phyloP scores from a whole-genome alignment of 768 basidiomycete species.

The Boletales sp. region DNA sequence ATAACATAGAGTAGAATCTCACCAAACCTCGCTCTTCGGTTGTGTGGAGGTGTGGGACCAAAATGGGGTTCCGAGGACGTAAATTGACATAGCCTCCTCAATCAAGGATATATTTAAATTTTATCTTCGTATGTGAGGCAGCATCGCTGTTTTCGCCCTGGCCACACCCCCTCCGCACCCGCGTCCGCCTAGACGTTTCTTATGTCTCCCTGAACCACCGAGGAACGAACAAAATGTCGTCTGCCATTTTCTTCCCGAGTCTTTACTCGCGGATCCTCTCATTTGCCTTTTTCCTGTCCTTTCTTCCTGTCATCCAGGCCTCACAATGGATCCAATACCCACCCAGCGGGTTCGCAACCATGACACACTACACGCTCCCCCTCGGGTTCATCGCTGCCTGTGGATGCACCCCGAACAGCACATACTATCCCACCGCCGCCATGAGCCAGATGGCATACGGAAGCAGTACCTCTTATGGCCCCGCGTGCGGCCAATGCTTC shows the following conservation, averaged over 20 bases:
- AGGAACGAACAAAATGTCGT: constrained; percentile 16
- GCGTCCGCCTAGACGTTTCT: background rate
- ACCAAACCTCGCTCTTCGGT: too few relatives aligned
- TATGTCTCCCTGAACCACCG: constrained; percentile 12
- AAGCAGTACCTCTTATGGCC: constrained; percentile 67
- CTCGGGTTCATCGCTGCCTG: constrained; percentile 57
- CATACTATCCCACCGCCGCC: constrained; percentile 73
- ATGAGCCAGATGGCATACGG: constrained; percentile 79
- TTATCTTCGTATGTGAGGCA: background rate
- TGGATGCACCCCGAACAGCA: constrained; percentile 68
- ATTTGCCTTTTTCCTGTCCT: constrained; percentile 19
- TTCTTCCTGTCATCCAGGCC: constrained; percentile 23
- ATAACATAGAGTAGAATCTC: too few relatives aligned
- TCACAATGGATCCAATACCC: constrained; percentile 65
- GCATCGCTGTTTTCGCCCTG: background rate
- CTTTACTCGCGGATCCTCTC: constrained; percentile 19
- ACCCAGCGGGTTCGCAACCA: constrained; percentile 58
- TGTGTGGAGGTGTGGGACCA: too few relatives aligned
- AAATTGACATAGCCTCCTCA: too few relatives aligned
- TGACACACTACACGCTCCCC: constrained; percentile 70
- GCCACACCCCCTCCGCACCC: background rate
- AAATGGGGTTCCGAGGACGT: too few relatives aligned
- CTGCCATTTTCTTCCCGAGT: background rate
- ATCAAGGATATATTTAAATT: too few relatives aligned
- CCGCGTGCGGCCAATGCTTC: constrained; percentile 77